Evolutionary conservation across 179 eudicot genomes (phyloP), one percentile per base, ranked within the genome.

Genomic region (Sideroxylon spinosum): DNA sequence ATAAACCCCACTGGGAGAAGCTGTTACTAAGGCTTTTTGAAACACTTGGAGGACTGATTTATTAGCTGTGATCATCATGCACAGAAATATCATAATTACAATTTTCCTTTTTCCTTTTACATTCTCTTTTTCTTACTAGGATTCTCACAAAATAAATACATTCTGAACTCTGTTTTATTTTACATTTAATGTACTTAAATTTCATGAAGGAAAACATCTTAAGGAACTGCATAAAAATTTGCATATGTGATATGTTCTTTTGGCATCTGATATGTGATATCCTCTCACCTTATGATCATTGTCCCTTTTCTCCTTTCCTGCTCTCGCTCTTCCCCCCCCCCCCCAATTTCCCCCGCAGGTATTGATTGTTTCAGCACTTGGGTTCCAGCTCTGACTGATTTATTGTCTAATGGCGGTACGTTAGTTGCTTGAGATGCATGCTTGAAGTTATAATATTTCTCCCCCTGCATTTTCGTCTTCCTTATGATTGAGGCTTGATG

Each of bases 341-440:
- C n/a, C n/a, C n/a, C n/a, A n/a, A n/a, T n/a, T n/a, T 25, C 6
- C 46, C 46, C 46, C 75, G n/a, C n/a, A 71, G 75, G 14, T 71
- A 23, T 52, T 22, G 23, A 8, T 71, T 25, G 57, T 14, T 25
- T 12, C 10, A 22, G 44, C 55, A 37, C 22, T 9, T 46, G 73
- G 44, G 23, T 25, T 71, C 37, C 44, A 52, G 75, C 61, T 50
- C 19, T 22, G 8, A 25, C 75, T 71, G 28, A 10, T 13, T 52
- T 52, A 2, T 7, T 16, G 52, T 14, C 9, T 22, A 52, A 71
- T 71, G 75, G 61, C 75, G 61, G 75, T 71, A 71, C 52, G 75
- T 71, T 17, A 71, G 59, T 50, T 2, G 16, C 37, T 22, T 12
- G 2, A 59, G 16, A 10, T 1, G 0, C n/a, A 64, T 64, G 14